Conservation (phyloP, 192 early-diverging fungal species). For the Dissophora ornata region DNA sequence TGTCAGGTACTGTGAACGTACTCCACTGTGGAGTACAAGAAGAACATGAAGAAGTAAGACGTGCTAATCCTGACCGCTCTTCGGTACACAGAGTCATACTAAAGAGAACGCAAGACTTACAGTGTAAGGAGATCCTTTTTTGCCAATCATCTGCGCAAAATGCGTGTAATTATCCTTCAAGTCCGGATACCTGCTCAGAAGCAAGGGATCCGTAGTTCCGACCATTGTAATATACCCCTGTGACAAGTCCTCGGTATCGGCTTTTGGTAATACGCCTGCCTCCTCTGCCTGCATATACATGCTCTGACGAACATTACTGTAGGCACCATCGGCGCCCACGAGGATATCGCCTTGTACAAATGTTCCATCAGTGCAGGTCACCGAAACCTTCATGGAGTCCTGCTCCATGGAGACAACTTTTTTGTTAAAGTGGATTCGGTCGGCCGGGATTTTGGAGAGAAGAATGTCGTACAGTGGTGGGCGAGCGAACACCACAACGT, state of each 20-base stretch:
- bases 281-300: background rate
- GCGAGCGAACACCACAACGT: constrained; percentile 9
- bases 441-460: background rate
- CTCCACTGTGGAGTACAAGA: constrained; percentile 6
- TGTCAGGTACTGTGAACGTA: background rate
- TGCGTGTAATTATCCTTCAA: background rate
- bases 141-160: constrained; percentile 16
- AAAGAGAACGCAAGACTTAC: too few species aligned
- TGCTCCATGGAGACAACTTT: constrained; percentile 4
- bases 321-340: constrained; percentile 27
- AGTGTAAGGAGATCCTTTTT: constrained; percentile 4
- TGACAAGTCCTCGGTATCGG: background rate
- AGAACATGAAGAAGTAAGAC: background rate
- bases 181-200: background rate
- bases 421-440: constrained; percentile 24
- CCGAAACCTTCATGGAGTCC: constrained; percentile 3
- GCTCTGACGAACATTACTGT: constrained; percentile 10
- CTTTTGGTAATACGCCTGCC: background rate
- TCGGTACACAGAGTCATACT: too few species aligned
- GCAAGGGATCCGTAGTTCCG: background rate
- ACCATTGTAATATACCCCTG: constrained; percentile 14
- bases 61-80: too few species aligned
- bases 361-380: constrained; percentile 4
- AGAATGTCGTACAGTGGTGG: constrained; percentile 12
- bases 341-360: constrained; percentile 20